Conservation (phyloP, 345 rosid genomes). For the Euphorbia peplus region DNA sequence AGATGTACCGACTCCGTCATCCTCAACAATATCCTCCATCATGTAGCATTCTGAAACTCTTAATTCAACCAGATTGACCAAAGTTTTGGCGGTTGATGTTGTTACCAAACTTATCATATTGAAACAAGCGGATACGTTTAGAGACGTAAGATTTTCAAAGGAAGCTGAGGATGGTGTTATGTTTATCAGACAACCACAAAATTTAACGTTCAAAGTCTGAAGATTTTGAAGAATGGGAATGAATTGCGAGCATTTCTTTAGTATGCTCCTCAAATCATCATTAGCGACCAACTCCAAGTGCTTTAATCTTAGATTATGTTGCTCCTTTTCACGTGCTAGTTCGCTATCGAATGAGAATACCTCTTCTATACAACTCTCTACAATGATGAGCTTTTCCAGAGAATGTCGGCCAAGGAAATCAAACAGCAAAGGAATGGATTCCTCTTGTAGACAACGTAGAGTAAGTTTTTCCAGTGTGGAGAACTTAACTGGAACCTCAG, state of each 20-base stretch:
- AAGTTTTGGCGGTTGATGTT: conserved; percentile 13
- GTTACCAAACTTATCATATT: conserved; percentile 7
- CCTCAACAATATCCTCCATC: conserved; percentile 12
- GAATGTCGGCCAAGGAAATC: not conserved
- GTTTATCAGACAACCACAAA: not conserved
- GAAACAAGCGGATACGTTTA: not conserved
- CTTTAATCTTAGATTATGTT: not conserved
- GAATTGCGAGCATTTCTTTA: not conserved
- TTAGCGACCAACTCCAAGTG: accelerated
- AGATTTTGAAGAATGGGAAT: not conserved
- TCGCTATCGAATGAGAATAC: not conserved
- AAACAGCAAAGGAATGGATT: conserved; percentile 9
- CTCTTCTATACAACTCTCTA: not conserved
- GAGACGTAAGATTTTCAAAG: conserved; percentile 11
- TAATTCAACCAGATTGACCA: conserved; percentile 13
- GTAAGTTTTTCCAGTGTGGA: not conserved
- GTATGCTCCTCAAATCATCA: not conserved
- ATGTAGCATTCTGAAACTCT: conserved; percentile 5
- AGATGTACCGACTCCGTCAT: not conserved
- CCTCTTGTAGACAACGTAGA: not conserved
- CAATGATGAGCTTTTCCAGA: conserved; percentile 10
- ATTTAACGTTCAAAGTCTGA: not conserved
- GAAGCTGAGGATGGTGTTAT: not conserved
- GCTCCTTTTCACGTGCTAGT: not conserved
- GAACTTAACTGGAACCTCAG: not conserved